A percentile compares a stretch with the other conserved stretches of the same genome.
phyloP scores from a whole-genome alignment of 805 yeast species.

The Yamadazyma insecticola region DNA sequence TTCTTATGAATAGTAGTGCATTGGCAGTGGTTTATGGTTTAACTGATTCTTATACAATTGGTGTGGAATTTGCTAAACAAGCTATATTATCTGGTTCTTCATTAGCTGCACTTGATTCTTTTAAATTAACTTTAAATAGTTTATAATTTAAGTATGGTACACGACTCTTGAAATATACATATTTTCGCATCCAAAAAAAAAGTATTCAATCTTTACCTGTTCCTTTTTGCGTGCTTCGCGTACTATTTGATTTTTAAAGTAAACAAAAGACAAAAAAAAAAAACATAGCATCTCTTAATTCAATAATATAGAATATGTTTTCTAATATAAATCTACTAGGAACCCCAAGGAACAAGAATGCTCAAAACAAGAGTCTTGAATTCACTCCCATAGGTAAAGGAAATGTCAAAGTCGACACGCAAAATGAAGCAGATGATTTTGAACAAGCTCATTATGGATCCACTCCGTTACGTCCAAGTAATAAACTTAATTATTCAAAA shows the following conservation, averaged over 20 bases:
- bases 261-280: too few species aligned
- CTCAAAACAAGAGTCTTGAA: conserved; percentile 6
- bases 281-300: too few species aligned
- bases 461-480: conserved; percentile 5
- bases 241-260: too few species aligned
- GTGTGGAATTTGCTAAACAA: conserved; percentile 67
- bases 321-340: conserved; percentile 8
- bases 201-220: too few species aligned
- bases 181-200: neutral
- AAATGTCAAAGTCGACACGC: conserved; percentile 2
- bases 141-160: too few species aligned
- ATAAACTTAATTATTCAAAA: conserved; percentile 2
- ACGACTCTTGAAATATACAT: too few species aligned
- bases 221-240: too few species aligned
- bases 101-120: conserved; percentile 48
- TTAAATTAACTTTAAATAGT: conserved; percentile 27
- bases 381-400: conserved; percentile 12
- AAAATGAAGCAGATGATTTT: neutral
- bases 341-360: conserved; percentile 8
- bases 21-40: conserved; percentile 73
- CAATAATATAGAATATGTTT: conserved; percentile 3
- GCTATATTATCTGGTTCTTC: conserved; percentile 72
- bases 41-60: conserved; percentile 67
- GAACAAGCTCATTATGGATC: too few species aligned
- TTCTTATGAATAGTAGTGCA: conserved; percentile 85